Conservation (phyloP, 805 yeast species). For the Yarrowia sp. region DNA sequence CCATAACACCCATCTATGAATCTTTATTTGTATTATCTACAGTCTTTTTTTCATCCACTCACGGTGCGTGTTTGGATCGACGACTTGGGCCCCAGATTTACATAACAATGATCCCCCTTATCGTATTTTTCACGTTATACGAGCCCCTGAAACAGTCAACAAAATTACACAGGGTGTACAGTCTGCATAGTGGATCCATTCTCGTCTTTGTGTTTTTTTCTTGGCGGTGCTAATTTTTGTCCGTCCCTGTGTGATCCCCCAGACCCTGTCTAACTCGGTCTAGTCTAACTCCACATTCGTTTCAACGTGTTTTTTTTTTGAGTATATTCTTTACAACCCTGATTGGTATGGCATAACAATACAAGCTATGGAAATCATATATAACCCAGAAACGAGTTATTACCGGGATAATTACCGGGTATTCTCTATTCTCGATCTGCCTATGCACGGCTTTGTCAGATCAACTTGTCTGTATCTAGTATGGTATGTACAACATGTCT, state of each 20-base stretch:
- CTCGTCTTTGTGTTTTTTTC: background rate
- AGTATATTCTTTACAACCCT: too few species aligned
- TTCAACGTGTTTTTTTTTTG: too few species aligned
- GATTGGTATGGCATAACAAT: too few species aligned
- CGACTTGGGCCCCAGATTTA: background rate
- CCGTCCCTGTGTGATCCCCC: background rate
- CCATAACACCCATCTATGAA: too few species aligned
- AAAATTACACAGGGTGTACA: background rate
- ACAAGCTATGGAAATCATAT: too few species aligned
- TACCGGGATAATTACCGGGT: background rate
- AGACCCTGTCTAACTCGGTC: background rate
- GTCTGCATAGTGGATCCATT: background rate
- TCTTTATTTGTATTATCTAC: too few species aligned
- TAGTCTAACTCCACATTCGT: background rate
- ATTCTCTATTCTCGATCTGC: too few species aligned
- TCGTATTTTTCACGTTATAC: background rate
- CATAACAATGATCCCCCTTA: background rate
- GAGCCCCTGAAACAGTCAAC: background rate
- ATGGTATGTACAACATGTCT: background rate
- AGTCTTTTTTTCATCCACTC: too few species aligned
- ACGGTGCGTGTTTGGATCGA: background rate
- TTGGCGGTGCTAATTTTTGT: background rate
- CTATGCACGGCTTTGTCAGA: too few species aligned
- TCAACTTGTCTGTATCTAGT: too few species aligned
- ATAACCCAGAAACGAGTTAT: too few species aligned